Evolutionary conservation across 495 filamentous ascomycete genomes (phyloP).

Genomic region (Aspergillus carlsbadensis): DNA sequence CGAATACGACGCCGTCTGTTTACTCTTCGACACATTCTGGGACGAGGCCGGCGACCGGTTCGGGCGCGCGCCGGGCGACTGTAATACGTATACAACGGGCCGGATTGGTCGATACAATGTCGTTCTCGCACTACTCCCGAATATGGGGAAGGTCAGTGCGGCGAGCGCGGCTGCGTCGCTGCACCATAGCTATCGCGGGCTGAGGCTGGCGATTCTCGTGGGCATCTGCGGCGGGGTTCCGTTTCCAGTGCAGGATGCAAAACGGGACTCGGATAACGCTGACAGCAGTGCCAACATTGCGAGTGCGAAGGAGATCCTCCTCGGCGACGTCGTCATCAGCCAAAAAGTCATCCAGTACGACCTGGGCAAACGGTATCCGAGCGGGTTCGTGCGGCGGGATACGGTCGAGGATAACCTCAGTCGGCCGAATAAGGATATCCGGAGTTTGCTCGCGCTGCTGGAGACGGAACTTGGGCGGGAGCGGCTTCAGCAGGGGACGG

Average conservation of each 20-base stretch:
- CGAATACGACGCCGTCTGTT: not conserved
- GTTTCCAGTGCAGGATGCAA: too few relatives aligned
- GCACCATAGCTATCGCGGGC: conserved; percentile 5
- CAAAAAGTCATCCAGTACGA: not conserved
- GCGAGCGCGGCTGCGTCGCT: conserved; percentile 4
- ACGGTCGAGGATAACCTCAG: not conserved
- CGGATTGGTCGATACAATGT: conserved; percentile 26
- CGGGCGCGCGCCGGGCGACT: conserved; percentile 5
- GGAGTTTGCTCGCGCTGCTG: not conserved
- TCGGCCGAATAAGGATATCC: not conserved
- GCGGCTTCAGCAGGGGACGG: not conserved
- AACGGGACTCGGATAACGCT: too few relatives aligned
- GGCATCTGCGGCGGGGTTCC: too few relatives aligned
- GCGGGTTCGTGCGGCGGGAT: not conserved
- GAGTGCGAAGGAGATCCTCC: not conserved
- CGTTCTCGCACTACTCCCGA: conserved; percentile 22
- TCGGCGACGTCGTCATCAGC: not conserved
- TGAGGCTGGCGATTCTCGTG: conserved; percentile 14
- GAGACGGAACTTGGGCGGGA: not conserved
- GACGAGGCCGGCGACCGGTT: not conserved
- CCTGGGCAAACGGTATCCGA: not conserved
- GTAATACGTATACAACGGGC: conserved; percentile 19
- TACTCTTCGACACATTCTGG: not conserved
- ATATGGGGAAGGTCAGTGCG: conserved; percentile 27
- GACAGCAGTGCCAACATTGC: too few relatives aligned